Conservation (phyloP, 1,284 basidiomycete species). For the Rhizoctonia solani region DNA sequence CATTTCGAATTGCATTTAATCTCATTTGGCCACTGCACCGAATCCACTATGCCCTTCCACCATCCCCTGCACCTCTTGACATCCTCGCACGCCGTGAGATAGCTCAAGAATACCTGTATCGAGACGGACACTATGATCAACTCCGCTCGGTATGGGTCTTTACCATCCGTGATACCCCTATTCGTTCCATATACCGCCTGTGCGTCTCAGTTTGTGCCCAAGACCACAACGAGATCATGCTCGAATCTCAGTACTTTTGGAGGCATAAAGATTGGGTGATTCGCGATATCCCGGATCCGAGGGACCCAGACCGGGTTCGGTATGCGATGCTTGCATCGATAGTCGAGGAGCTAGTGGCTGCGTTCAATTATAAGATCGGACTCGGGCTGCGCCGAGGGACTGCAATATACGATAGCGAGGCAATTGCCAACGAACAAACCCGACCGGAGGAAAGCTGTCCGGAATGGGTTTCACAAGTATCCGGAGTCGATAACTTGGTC, state of each 20-base stretch:
- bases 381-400: conserved; percentile 27
- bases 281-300: conserved; percentile 29
- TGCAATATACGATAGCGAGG: conserved; percentile 8
- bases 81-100: conserved; percentile 17
- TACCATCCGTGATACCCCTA: conserved; percentile 26
- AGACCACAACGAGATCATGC: conserved; percentile 30
- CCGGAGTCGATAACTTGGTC: conserved; percentile 6
- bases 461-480: conserved; percentile 4
- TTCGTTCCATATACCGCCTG: conserved; percentile 31
- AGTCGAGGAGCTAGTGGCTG: conserved; percentile 23
- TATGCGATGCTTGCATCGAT: conserved; percentile 31
- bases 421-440: conserved; percentile 19
- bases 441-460: conserved; percentile 17
- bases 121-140: conserved; percentile 31
- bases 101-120: conserved; percentile 23
- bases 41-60: conserved; percentile 21
- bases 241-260: conserved; percentile 31
- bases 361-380: conserved; percentile 32
- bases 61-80: conserved; percentile 15
- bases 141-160: conserved; percentile 33
- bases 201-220: conserved; percentile 23
- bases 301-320: conserved; percentile 30
- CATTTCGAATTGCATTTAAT: conserved; percentile 10
- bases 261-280: conserved; percentile 24
- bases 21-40: conserved; percentile 26